Conservation (phyloP, 1,139 yeast genomes). For the Lodderomyces parapsilosis region DNA sequence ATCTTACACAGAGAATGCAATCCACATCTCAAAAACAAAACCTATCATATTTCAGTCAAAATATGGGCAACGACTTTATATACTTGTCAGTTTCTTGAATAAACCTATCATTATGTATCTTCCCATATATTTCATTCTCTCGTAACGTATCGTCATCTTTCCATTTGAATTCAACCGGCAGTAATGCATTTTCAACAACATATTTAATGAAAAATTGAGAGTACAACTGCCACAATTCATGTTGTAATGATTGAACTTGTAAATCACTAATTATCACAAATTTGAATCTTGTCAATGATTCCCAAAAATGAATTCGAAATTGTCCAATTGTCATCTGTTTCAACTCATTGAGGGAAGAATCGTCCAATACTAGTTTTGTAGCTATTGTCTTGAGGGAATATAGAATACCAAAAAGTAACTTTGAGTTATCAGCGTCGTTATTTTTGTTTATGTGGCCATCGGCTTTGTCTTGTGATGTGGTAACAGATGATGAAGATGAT, state of each 20-base stretch:
- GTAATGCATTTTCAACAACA: conserved; percentile 64
- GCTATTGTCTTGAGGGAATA: conserved; percentile 78
- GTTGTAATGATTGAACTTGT: conserved; percentile 56
- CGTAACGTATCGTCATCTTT: conserved; percentile 21
- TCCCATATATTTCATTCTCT: conserved; percentile 15
- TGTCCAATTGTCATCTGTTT: conserved; percentile 69
- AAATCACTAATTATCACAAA: conserved; percentile 75
- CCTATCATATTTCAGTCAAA: conserved; percentile 1
- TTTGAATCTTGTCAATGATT: conserved; percentile 76
- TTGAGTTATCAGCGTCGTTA: conserved; percentile 65
- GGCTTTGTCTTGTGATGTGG: conserved; percentile 13
- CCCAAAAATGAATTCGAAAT: conserved; percentile 76
- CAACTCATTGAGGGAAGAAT: conserved; percentile 44
- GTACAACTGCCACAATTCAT: conserved; percentile 66
- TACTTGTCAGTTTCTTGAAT: conserved; percentile 44
- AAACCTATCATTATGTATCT: conserved; percentile 45
- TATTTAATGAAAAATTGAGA: conserved; percentile 63
- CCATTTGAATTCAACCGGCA: conserved; percentile 49
- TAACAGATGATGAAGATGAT: too few species aligned
- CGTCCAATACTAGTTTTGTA: conserved; percentile 49
- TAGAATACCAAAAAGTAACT: conserved; percentile 83
- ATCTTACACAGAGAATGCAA: not conserved
- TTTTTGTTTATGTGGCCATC: conserved; percentile 52
- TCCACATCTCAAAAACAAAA: not conserved
- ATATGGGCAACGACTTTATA: conserved; percentile 28